Base-by-base conservation (phyloP, 306 rosid genomes). In the Albizia julibrissin region DNA sequence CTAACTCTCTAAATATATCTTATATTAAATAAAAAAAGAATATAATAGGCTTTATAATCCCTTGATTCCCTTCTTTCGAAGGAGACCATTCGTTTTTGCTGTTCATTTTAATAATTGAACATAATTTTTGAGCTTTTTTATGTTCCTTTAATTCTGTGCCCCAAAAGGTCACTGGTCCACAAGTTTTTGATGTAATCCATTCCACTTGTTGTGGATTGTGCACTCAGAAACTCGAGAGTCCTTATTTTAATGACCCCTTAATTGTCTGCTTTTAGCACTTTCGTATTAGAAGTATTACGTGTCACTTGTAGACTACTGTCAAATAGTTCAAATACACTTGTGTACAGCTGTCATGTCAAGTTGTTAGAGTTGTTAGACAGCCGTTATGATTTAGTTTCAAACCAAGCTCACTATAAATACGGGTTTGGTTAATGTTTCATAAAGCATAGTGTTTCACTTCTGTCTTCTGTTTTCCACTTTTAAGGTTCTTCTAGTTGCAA, bases 151-250 rank as follows among this genome's bases (percentile, higher is more conserved):
- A 44, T 66, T 84, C 73, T 76, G 72, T 74, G 54, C 29, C 81
- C 77, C 72, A 81, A 42, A 86, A 79, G 82, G 47, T 24, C 62
- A 66, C 58, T 77, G 84, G 86, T 84, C 86, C 91, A 82, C 81
- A 26, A 31, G 26, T 75, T 68, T 34, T 49, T 72, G 74, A 74
- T 83, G 87, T 65, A 81, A 77, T 59, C 39, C 65, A 24, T 79
- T 80, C 46, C 79, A 79, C 81, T 75, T 75, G 85, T 68, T 83
- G 86, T 91, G 87, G 87, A 79, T 87, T 88, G 87, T 86, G 87
- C 87, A 85, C 81, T 88, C 89, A 80, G 87, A 89, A 87, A 79
- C 89, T 77, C 54, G 71, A 62, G 70, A 69, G 39, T 78, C 68
- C 87, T 86, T 84, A 83, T 83, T 86, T 72, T 52, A 78, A 79